phyloP scores from a whole-genome alignment of 345 rosid genomes.

The Syzygium grande region DNA sequence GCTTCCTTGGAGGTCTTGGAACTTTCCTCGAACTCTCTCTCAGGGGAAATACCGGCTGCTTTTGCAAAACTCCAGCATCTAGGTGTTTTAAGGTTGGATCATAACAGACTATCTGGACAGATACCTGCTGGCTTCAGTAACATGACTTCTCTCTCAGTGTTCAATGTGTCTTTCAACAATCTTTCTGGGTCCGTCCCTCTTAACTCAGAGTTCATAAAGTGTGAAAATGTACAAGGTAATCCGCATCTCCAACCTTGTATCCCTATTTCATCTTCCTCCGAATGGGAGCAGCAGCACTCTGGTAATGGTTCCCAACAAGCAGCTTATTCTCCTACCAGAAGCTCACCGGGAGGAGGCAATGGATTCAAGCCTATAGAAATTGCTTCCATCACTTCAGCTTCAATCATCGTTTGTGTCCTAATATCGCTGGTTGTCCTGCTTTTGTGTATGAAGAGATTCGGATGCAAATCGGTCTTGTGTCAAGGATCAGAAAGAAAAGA shows the following conservation, averaged over 20 bases:
- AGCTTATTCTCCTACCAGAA: slow-evolving; percentile 18
- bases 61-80: slow-evolving; percentile 31
- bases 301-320: slow-evolving; percentile 24
- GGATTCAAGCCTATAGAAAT: slow-evolving; percentile 30
- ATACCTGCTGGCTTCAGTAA: slow-evolving; percentile 29
- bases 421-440: slow-evolving; percentile 19
- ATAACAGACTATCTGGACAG: slow-evolving; percentile 30
- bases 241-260: slow-evolving; percentile 27
- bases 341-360: slow-evolving; percentile 1
- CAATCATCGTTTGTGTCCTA: slow-evolving; percentile 20
- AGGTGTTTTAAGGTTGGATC: slow-evolving; percentile 23
- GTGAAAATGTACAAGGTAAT: slow-evolving; percentile 30
- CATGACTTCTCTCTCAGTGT: slow-evolving; percentile 25
- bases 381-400: slow-evolving; percentile 29
- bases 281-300: slow-evolving; percentile 23
- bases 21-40: slow-evolving; percentile 30
- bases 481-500: slow-evolving; percentile 28
- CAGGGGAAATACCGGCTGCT: slow-evolving; percentile 32
- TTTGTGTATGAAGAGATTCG: slow-evolving; percentile 24
- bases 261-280: slow-evolving; percentile 12
- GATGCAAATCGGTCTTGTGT: slow-evolving; percentile 21
- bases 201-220: slow-evolving; percentile 13
- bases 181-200: slow-evolving; percentile 36
- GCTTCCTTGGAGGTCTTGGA: slow-evolving; percentile 34
- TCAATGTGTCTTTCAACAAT: slow-evolving; percentile 48